Percentiles rank a stretch among this genome's conserved stretches.
These are phyloP conservation scores for Chaetoscypha palmicola DNA, from an alignment of 2,329 filamentous ascomycete genomes.

Conservation along the genomic window DNA sequence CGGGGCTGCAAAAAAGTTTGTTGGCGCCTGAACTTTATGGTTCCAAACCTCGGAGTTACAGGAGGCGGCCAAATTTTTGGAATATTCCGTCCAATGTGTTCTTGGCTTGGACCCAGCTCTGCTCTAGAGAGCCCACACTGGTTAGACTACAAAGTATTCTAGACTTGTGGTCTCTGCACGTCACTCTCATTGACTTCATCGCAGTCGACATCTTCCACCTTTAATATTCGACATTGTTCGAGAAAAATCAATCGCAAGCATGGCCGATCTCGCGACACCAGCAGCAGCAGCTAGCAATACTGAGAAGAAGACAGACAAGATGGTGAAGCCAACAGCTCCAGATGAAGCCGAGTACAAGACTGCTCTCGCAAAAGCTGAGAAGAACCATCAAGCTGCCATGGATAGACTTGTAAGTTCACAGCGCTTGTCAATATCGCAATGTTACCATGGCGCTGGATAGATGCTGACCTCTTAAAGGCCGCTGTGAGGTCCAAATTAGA, in stretches of 20 bases:
- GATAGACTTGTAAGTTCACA: slow-evolving; percentile 53
- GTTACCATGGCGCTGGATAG: not conserved
- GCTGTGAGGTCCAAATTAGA: slow-evolving; percentile 85
- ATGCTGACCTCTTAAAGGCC: slow-evolving; percentile 50
- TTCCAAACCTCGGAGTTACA: too few species aligned
- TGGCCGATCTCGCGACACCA: slow-evolving; percentile 41
- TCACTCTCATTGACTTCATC: too few species aligned
- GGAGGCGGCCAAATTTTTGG: not conserved
- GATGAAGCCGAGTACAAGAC: slow-evolving; percentile 81
- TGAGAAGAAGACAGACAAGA: slow-evolving; percentile 31
- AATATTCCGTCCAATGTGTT: not conserved
- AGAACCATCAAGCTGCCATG: slow-evolving; percentile 74
- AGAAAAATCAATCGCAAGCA: slow-evolving; percentile 26
- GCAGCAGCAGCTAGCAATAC: slow-evolving; percentile 38
- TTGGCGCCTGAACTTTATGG: not conserved
- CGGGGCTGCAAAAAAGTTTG: not conserved
- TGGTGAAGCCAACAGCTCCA: slow-evolving; percentile 70
- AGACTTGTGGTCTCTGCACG: too few species aligned
- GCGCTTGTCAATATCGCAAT: not conserved
- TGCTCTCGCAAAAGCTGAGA: slow-evolving; percentile 72
- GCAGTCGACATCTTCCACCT: not conserved
- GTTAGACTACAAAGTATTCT: too few species aligned
- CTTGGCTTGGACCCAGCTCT: not conserved
- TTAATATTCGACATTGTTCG: not conserved
- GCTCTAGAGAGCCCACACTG: too few species aligned